Evolutionary conservation across 371 early-diverging fungal species (phyloP).

Genomic region (Mortierella sp.): DNA sequence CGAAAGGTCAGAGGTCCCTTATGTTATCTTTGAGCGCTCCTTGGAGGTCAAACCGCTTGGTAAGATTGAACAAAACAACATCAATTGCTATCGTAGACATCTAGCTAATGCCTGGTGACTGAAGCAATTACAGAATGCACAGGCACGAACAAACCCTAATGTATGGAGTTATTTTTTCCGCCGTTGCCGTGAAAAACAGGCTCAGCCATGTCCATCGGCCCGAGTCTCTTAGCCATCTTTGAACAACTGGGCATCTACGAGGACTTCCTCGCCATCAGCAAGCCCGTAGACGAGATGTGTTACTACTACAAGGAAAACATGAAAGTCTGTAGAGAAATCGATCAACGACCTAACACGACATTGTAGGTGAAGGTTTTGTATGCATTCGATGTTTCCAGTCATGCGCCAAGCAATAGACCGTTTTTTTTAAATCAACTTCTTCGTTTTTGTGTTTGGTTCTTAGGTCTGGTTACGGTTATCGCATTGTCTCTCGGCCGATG

Average conservation of each 20-base stretch:
- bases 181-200: not conserved
- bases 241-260: not conserved
- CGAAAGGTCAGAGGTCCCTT: not conserved
- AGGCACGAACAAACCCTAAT: too few species aligned
- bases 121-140: too few species aligned
- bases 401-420: not conserved
- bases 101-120: too few species aligned
- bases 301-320: not conserved
- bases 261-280: not conserved
- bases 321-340: not conserved
- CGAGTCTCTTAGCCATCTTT: not conserved
- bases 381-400: not conserved
- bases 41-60: slow-evolving; percentile 15
- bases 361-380: not conserved
- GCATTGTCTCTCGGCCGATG: slow-evolving; percentile 15
- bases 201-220: not conserved
- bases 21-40: slow-evolving; percentile 14
- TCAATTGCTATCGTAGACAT: not conserved
- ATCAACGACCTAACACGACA: not conserved
- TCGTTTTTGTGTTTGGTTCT: not conserved
- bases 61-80: not conserved
- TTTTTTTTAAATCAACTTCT: too few species aligned
- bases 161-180: too few species aligned
- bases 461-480: slow-evolving; percentile 3
- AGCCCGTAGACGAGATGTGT: not conserved